Conservation (phyloP, 345 rosid genomes). For the Gossypium herbaceum region DNA sequence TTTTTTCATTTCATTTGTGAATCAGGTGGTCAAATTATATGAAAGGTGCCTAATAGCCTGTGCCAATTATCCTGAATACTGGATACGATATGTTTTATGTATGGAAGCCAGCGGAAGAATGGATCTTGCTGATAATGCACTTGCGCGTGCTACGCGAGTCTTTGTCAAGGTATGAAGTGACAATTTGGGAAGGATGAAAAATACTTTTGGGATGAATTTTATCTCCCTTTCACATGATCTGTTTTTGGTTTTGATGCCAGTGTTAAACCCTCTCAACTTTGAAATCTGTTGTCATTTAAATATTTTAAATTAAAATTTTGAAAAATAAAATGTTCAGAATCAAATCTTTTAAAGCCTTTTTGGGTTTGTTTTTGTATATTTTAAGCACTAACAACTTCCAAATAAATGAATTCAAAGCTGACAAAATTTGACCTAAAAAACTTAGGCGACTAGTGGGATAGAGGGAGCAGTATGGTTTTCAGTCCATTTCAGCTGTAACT, state of each 20-base stretch:
- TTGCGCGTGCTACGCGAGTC: constrained; percentile 86
- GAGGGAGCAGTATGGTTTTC: not conserved
- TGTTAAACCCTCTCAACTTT: not conserved
- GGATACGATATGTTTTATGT: constrained; percentile 82
- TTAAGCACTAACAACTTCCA: not conserved
- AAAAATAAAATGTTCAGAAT: not conserved
- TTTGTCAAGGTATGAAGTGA: constrained; percentile 79
- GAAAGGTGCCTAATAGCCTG: constrained; percentile 97
- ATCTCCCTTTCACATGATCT: not conserved
- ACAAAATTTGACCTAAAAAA: not conserved
- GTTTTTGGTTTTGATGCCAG: not conserved
- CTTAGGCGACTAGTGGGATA: not conserved
- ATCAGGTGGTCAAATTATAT: constrained; percentile 82
- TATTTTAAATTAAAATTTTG: not conserved
- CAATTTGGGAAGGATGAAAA: not conserved
- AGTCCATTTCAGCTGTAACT: no score
- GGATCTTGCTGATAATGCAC: constrained; percentile 91
- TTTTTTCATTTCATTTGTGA: constrained; percentile 23
- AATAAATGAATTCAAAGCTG: not conserved
- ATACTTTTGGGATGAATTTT: not conserved
- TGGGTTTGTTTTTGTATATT: not conserved
- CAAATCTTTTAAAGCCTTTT: not conserved
- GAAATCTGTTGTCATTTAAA: not conserved
- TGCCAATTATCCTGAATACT: constrained; percentile 89
- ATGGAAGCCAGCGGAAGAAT: constrained; percentile 72